phyloP scores from a whole-genome alignment of 768 basidiomycete genomes.

The Coprinopsis marcescibilis region DNA sequence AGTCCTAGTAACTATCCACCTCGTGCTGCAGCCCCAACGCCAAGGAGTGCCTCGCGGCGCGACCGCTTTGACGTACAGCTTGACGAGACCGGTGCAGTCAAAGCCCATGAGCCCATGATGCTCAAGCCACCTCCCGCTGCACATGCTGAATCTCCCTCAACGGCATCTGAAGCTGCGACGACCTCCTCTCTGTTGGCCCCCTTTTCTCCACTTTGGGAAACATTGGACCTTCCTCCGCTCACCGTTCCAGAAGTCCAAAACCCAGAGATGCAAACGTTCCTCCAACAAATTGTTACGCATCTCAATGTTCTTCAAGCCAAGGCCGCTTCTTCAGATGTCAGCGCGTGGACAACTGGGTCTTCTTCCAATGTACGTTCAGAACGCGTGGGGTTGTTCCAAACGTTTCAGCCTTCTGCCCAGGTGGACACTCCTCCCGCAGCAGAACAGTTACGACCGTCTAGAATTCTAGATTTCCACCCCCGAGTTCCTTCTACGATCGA shows the following conservation, averaged over 20 bases:
- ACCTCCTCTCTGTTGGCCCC: slow-evolving; percentile 10
- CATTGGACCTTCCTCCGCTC: slow-evolving; percentile 35
- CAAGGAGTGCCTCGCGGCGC: slow-evolving; percentile 43
- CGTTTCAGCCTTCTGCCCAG: slow-evolving; percentile 1
- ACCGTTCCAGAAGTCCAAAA: slow-evolving; percentile 69
- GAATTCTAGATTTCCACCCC: slow-evolving; percentile 3
- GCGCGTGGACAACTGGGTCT: slow-evolving; percentile 7
- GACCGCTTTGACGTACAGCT: slow-evolving; percentile 15
- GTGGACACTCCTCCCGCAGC: not conserved
- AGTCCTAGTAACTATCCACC: slow-evolving; percentile 29
- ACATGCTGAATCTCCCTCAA: slow-evolving; percentile 11
- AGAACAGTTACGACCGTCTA: not conserved
- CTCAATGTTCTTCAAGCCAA: slow-evolving; percentile 67
- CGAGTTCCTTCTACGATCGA: slow-evolving; percentile 10
- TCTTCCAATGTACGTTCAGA: not conserved
- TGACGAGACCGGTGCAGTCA: slow-evolving; percentile 16
- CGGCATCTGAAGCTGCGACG: slow-evolving; percentile 15
- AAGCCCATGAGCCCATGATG: slow-evolving; percentile 9
- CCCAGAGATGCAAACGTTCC: slow-evolving; percentile 75
- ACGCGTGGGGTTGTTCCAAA: not conserved
- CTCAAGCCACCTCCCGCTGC: slow-evolving; percentile 1
- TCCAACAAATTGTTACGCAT: slow-evolving; percentile 79
- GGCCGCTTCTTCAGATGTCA: slow-evolving; percentile 16
- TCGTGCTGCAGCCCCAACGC: slow-evolving; percentile 56
- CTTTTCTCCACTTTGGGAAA: slow-evolving; percentile 24